Percentiles rank a stretch among this genome's conserved stretches.
Conservation (phyloP, 2,329 filamentous ascomycete genomes). For the Diaporthe citri region DNA sequence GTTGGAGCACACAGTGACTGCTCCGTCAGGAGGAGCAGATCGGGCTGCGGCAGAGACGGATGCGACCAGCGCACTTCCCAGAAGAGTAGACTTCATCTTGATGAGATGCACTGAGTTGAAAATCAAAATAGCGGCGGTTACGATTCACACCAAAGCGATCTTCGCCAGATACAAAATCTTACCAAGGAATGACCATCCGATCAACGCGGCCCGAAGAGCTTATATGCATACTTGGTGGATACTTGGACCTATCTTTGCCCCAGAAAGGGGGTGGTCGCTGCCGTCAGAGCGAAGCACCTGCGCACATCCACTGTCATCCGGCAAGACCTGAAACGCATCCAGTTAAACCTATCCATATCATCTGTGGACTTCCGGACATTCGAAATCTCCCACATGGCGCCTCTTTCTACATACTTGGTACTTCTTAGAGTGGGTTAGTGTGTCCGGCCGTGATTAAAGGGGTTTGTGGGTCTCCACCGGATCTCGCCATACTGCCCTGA, state of each 20-base stretch:
- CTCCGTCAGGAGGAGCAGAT: slow-evolving; percentile 14
- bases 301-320: not conserved
- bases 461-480: slow-evolving; percentile 1
- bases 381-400: slow-evolving; percentile 8
- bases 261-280: not conserved
- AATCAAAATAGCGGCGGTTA: no score
- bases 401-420: not conserved
- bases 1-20: slow-evolving; percentile 14
- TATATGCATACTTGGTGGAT: not conserved
- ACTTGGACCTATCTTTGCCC: not conserved
- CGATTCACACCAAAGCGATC: not conserved
- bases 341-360: not conserved
- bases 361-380: slow-evolving; percentile 10
- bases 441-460: slow-evolving; percentile 12
- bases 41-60: slow-evolving; percentile 1
- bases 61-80: slow-evolving; percentile 9
- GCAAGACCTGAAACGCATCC: slow-evolving; percentile 4
- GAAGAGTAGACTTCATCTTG: not conserved
- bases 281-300: not conserved
- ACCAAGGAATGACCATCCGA: not conserved
- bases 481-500: not conserved
- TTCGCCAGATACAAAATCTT: not conserved
- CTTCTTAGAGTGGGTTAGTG: not conserved
- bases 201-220: slow-evolving; percentile 16
- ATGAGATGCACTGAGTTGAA: not conserved